Base-by-base conservation (phyloP, 176 grass and related monocot genomes). In the Phragmites australis region DNA sequence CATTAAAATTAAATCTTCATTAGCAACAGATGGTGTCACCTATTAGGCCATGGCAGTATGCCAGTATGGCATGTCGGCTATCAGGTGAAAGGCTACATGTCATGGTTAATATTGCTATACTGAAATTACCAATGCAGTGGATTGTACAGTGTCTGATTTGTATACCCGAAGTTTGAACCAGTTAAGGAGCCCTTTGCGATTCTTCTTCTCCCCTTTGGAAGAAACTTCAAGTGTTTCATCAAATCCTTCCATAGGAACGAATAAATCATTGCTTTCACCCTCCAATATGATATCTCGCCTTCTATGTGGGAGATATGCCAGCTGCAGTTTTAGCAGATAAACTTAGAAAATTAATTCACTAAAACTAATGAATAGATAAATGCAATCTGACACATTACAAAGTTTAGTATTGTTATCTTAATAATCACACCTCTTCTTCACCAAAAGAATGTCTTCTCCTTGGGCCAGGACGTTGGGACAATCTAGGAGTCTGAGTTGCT, bases 381-480 rank as follows among this genome's bases (percentile, higher is more conserved):
- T 65, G 42, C 64, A 79, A 75, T 32, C n/a, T 67, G 2, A 72
- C 26, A 82, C 43, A 58, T 58, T 71, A 18, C 62, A 74, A 41
- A 16, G 15, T 51, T 37, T 41, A 25, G 45, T 53, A 54, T 51
- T 0, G 43, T 63, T 68, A 75, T 77, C 1, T 80, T 23, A 78
- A 59, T 25, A 34, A 71, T 48, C 31, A 79, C 41, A 97, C 93
- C 93, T 97, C 90, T 73, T 93, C 83, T 92, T 97, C 88, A 78
- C 93, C 90, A 86, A 93, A 97, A 51, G 93, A 97, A 84, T 93
- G 90, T 47, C 93, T 86, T 68, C 88, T 84, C 55, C 88, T 88
- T 43, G 81, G 76, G 21, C 76, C 76, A 74, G 83, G 72, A 62
- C 40, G 86, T 63, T 88, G 90, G 86, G 86, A 72, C 26, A 85